Base-by-base conservation (phyloP, 805 yeast species). In the Candida yuanshanica region DNA sequence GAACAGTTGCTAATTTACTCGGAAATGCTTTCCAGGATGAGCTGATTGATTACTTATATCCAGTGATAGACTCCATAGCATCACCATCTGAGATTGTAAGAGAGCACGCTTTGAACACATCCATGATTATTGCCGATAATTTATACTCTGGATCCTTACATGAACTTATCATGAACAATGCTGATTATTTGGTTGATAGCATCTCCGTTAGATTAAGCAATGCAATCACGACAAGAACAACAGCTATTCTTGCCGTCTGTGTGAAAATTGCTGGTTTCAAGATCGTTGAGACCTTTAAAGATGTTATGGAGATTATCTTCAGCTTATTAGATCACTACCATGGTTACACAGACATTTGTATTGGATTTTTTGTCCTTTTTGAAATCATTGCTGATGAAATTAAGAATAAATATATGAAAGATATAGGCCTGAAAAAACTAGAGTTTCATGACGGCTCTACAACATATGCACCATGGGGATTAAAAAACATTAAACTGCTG, bases 311-410 rank as follows among this genome's bases (percentile, higher is more conserved):
- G 36, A 77, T 89, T 4, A 72, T 88, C 47, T 88, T 91, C 58
- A 76, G 81, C 16, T 64, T 90, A 26, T 68, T 91, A 37, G 98
- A 91, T 62, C 69, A 79, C 39, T 91, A 83, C 54, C 96, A 90
- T 62, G 95, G 91, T 0, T 91, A 91, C 58, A 65, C 79, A 2
- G 66, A 70, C 13, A 64, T 93, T 14, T 80, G 86, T 40, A 81
- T 81, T 43, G 86, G 87, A 2, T 81, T 87, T 44, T 84, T 89
- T 46, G 62, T 70, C 3, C 82, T 87, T 0, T 87, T 90, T 52
- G 74, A 74, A 39, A 80, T 77, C 20, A 59, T 86, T 5, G 65
- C 79, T 7, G 61, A 63, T 24, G 80, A 79, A 52, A 61, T 79
- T 27, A 56, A 59, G 24, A 57, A 60, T 16, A 40, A 55, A 33